These are phyloP conservation scores for Botryococcus braunii DNA, from an alignment of 163 green algal genomes.

Conservation along the genomic window DNA sequence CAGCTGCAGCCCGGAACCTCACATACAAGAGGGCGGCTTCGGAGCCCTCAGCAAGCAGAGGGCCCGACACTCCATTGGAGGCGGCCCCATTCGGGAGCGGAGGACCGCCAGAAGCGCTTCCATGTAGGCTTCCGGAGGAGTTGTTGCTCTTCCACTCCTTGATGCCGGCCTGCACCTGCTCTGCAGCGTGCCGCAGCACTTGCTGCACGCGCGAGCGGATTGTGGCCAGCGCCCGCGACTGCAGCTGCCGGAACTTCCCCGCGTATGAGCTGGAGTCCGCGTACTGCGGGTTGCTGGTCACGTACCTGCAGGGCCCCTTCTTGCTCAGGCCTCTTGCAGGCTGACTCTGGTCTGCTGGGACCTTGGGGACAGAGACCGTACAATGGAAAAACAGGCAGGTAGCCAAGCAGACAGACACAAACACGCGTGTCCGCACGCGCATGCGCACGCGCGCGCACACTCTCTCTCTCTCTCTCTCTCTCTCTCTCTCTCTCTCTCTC, in stretches of 20 bases:
- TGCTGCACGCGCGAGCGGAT: conserved; percentile 59
- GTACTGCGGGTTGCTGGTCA: conserved; percentile 46
- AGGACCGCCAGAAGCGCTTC: background rate
- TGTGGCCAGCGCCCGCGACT: conserved; percentile 40
- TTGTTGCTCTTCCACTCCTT: no score
- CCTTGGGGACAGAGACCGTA: no score
- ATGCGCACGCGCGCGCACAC: no score
- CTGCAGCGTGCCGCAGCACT: conserved; percentile 53
- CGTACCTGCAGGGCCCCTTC: conserved; percentile 37
- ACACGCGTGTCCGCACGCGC: no score
- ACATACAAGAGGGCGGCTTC: conserved; percentile 88
- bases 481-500: no score
- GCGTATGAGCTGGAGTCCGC: conserved; percentile 41
- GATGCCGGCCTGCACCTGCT: conserved; percentile 35
- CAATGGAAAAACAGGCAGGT: no score
- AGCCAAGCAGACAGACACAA: no score
- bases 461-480: no score
- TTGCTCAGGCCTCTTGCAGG: no score
- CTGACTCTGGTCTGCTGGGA: no score
- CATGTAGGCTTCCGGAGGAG: background rate
- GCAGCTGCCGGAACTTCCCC: conserved; percentile 45
- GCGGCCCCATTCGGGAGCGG: background rate
- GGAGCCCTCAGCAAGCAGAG: conserved; percentile 49
- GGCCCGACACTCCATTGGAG: background rate
- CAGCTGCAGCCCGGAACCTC: conserved; percentile 77